These are phyloP conservation scores for Dentipellis sp. DNA, from an alignment of 768 basidiomycete genomes.

Conservation along the genomic window DNA sequence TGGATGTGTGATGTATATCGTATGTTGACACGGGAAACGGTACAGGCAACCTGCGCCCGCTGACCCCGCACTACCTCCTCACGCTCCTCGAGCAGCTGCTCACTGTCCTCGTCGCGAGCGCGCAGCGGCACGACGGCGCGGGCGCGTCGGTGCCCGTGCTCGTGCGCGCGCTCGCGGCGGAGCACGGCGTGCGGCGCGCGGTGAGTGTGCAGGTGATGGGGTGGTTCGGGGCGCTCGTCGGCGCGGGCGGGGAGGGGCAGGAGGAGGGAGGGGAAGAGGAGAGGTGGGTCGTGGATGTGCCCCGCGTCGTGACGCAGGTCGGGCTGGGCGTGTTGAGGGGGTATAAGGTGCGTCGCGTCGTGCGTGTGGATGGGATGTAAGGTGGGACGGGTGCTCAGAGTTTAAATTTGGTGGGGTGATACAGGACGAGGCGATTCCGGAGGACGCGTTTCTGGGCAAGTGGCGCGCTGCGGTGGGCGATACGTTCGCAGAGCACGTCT, in stretches of 20 bases:
- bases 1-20: too few relatives aligned
- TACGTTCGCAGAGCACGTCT: slow-evolving; percentile 54
- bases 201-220: slow-evolving; percentile 63
- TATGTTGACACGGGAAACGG: not conserved
- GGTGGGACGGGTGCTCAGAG: not conserved
- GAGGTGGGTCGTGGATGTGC: slow-evolving; percentile 62
- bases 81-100: slow-evolving; percentile 70
- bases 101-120: slow-evolving; percentile 59
- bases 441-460: slow-evolving; percentile 44
- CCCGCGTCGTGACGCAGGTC: slow-evolving; percentile 58
- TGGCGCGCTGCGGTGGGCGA: slow-evolving; percentile 80
- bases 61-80: slow-evolving; percentile 56
- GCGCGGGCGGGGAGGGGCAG: slow-evolving; percentile 18
- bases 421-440: slow-evolving; percentile 51
- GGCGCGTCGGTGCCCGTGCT: slow-evolving; percentile 52
- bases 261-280: too few relatives aligned
- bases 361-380: too few relatives aligned
- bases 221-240: slow-evolving; percentile 66
- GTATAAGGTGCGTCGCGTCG: slow-evolving; percentile 34
- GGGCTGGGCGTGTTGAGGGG: slow-evolving; percentile 67
- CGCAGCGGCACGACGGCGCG: slow-evolving; percentile 36
- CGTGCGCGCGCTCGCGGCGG: slow-evolving; percentile 49
- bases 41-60: slow-evolving; percentile 63
- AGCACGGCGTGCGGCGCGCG: slow-evolving; percentile 57
- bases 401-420: not conserved